Percentiles rank a stretch among this genome's conserved stretches.
Conservation (phyloP, 768 basidiomycete species). For the Tremella yokohamensis region DNA sequence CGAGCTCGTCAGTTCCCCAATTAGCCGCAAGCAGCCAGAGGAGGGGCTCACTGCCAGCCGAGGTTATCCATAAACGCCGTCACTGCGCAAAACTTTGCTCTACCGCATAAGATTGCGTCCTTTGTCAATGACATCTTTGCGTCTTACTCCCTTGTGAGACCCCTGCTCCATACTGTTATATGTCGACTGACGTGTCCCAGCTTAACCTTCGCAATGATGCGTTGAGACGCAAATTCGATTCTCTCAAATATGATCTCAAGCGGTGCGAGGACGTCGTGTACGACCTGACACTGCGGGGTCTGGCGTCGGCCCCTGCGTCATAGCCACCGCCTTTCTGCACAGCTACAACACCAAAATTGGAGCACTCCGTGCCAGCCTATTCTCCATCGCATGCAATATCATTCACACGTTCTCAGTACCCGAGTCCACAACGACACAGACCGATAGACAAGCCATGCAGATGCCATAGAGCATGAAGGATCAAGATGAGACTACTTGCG, state of each 20-base stretch:
- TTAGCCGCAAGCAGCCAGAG: no score
- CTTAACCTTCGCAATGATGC: conserved; percentile 55
- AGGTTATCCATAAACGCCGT: conserved; percentile 51
- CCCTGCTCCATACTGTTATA: background rate
- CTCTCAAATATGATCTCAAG: conserved; percentile 54
- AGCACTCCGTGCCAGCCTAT: no score
- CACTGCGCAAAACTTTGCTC: conserved; percentile 51
- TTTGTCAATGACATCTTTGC: conserved; percentile 54
- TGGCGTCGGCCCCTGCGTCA: conserved; percentile 2
- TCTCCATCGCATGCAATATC: no score
- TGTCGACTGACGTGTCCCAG: conserved; percentile 22
- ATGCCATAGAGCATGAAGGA: background rate
- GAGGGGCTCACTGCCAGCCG: conserved; percentile 33
- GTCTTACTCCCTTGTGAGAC: conserved; percentile 48
- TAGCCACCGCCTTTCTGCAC: no score
- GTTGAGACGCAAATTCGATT: conserved; percentile 52
- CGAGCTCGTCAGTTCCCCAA: conserved; percentile 49
- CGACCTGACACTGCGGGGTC: conserved; percentile 40
- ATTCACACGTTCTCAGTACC: no score
- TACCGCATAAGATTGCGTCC: conserved; percentile 51
- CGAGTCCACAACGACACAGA: no score
- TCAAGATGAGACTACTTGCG: background rate
- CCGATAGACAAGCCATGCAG: background rate
- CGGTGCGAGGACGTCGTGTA: conserved; percentile 54
- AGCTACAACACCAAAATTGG: no score